phyloP scores from a whole-genome alignment of 1,284 basidiomycete species.

The Meira miltonrushii region DNA sequence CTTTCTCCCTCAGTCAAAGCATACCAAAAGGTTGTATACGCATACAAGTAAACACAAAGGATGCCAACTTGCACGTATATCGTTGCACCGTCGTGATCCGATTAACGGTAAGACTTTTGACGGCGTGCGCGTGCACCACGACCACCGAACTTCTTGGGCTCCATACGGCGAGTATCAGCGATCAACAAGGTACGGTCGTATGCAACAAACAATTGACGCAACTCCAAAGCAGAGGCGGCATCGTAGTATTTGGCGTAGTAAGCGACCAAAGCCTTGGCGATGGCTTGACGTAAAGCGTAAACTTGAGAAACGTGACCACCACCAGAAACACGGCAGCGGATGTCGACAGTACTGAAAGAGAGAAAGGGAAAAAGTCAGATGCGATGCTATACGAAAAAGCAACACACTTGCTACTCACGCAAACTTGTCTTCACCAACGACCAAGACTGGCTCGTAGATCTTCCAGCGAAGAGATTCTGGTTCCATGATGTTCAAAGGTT shows the following conservation, averaged over 20 bases:
- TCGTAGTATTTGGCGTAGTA: conserved; percentile 98
- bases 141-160: conserved; percentile 80
- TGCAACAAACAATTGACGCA: conserved; percentile 48
- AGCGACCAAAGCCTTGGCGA: conserved; percentile 94
- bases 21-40: too few relatives aligned
- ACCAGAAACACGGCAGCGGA: conserved; percentile 96
- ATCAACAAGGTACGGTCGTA: conserved; percentile 77
- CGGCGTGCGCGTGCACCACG: conserved; percentile 52
- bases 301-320: conserved; percentile 99
- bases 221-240: conserved; percentile 73
- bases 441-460: conserved; percentile 72
- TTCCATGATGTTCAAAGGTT: conserved; percentile 88
- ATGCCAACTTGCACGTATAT: too few relatives aligned
- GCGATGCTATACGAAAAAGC: not conserved
- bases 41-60: too few relatives aligned
- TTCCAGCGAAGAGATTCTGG: conserved; percentile 90
- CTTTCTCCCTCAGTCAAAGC: too few relatives aligned
- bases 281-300: conserved; percentile 98
- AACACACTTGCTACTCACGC: conserved; percentile 35
- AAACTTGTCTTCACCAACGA: conserved; percentile 52
- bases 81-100: too few relatives aligned
- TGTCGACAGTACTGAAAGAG: conserved; percentile 63
- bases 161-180: conserved; percentile 95
- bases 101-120: conserved; percentile 5
- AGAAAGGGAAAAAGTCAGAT: not conserved